Percentiles rank a stretch among this genome's conserved stretches.
Conservation (phyloP, 345 rosid species). For the Syzygium grande region DNA sequence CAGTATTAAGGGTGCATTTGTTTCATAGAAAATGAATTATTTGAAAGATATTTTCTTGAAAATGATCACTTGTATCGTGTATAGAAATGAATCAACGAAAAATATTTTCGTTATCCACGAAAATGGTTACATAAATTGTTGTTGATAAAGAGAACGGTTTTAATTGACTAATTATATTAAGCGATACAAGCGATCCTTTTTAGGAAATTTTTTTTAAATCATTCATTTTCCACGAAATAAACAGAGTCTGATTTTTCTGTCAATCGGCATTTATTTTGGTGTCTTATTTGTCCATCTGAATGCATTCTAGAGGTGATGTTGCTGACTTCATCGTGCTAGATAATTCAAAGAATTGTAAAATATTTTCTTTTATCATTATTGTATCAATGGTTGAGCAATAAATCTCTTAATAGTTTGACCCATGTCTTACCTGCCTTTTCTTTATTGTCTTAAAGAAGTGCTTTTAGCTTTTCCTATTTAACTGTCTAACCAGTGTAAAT, state of each 20-base stretch:
- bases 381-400: not conserved
- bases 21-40: too few relatives aligned
- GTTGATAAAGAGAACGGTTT: too few relatives aligned
- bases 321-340: not conserved
- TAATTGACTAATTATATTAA: too few relatives aligned
- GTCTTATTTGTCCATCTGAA: not conserved
- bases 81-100: too few relatives aligned
- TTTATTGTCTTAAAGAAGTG: not conserved
- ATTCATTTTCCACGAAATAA: too few relatives aligned
- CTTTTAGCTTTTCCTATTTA: not conserved
- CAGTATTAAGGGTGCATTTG: not conserved
- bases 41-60: too few relatives aligned
- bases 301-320: not conserved
- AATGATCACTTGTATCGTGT: too few relatives aligned
- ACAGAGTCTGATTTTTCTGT: not conserved
- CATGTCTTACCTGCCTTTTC: not conserved
- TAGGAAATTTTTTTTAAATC: too few relatives aligned
- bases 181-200: too few relatives aligned
- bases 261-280: not conserved
- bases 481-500: not conserved
- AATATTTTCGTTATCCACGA: too few relatives aligned
- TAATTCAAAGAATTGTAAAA: not conserved
- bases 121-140: too few relatives aligned
- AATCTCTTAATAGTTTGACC: not conserved
- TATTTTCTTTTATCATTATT: not conserved